Conservation (phyloP, 2,329 filamentous ascomycete species). For the Penicillium sp. region DNA sequence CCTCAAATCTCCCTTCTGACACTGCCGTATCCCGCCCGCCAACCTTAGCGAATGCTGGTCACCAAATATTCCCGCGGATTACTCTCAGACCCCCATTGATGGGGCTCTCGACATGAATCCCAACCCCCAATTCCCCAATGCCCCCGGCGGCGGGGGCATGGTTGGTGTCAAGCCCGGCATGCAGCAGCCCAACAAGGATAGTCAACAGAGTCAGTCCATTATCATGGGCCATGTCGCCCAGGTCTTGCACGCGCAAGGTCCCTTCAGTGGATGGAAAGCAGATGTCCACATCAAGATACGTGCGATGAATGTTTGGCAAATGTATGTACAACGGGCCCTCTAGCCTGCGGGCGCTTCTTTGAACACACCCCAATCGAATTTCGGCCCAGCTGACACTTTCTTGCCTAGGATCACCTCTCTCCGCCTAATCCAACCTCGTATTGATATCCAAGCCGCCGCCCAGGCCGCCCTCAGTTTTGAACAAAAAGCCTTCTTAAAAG, state of each 20-base stretch:
- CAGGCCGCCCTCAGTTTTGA: slow-evolving; percentile 47
- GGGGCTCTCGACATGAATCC: slow-evolving; percentile 46
- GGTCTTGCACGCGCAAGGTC: slow-evolving; percentile 42
- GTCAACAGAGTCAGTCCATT: slow-evolving; percentile 36
- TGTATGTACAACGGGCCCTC: slow-evolving; percentile 33
- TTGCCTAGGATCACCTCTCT: slow-evolving; percentile 46
- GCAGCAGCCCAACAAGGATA: slow-evolving; percentile 35
- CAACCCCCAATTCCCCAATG: slow-evolving; percentile 37
- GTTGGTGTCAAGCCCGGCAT: slow-evolving; percentile 35
- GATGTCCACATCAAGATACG: slow-evolving; percentile 42
- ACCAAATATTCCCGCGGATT: slow-evolving; percentile 32
- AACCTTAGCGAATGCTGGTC: slow-evolving; percentile 38
- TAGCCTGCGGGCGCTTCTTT: background rate
- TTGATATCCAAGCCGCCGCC: slow-evolving; percentile 39
- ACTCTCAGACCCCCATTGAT: slow-evolving; percentile 37
- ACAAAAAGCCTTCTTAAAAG: slow-evolving; percentile 45
- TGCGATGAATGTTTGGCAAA: slow-evolving; percentile 44
- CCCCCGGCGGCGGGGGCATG: slow-evolving; percentile 33
- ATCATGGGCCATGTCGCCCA: slow-evolving; percentile 42
- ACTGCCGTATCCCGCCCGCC: background rate
- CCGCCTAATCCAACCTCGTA: slow-evolving; percentile 45
- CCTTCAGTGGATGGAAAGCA: slow-evolving; percentile 47
- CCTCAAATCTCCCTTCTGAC: background rate
- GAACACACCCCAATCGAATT: background rate
- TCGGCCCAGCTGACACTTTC: slow-evolving; percentile 1